phyloP scores from a whole-genome alignment of 345 rosid species.

The Salix suchowensis region DNA sequence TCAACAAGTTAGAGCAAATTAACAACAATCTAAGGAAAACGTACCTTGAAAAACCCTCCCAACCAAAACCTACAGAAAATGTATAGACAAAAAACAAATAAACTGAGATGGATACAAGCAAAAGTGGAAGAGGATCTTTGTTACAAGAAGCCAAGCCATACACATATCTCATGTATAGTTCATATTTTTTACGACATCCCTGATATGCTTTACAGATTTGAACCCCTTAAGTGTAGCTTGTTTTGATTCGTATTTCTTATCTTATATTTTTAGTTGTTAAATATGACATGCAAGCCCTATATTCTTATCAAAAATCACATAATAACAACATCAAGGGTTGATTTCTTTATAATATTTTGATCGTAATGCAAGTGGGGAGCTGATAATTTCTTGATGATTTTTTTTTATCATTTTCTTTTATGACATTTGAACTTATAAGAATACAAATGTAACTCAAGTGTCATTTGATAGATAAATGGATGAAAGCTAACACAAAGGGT shows the following conservation, averaged over 20 bases:
- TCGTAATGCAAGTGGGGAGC: background rate
- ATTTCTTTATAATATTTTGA: background rate
- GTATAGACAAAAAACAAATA: conserved; percentile 1
- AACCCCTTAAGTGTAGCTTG: background rate
- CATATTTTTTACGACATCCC: background rate
- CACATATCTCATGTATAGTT: background rate
- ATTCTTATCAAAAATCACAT: background rate
- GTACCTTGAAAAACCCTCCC: conserved; percentile 88
- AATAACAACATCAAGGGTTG: background rate
- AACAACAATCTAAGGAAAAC: background rate
- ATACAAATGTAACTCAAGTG: background rate
- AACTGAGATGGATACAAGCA: background rate
- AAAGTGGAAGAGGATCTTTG: background rate
- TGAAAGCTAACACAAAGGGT: background rate
- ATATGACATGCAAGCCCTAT: background rate
- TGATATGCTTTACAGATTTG: background rate
- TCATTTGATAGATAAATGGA: background rate
- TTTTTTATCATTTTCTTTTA: background rate
- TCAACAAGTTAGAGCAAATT: conserved; percentile 10
- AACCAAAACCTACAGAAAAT: conserved; percentile 70
- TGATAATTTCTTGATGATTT: background rate
- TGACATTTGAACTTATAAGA: background rate
- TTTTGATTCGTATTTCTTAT: background rate
- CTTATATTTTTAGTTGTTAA: background rate
- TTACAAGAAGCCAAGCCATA: background rate